Base-by-base conservation (phyloP, 1,284 basidiomycete species). In the Ganoderma leucocontextum region DNA sequence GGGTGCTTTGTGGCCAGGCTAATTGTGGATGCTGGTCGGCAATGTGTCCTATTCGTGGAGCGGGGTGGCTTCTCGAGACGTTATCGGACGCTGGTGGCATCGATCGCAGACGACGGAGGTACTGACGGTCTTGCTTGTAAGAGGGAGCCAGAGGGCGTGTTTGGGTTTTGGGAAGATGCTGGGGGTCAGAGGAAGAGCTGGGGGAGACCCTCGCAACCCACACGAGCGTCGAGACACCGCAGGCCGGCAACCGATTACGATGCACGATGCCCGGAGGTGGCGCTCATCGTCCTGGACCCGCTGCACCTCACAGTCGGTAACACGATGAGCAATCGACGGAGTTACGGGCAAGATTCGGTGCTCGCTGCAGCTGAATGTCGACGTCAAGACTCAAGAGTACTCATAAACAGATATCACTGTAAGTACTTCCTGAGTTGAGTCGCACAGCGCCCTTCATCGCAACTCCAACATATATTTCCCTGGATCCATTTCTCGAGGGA, bases 41-140 rank as follows among this genome's bases (percentile, higher is more conserved):
- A 8, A 35, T 10, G 44, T 10, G 44, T 38, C 36, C 33, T 29
- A 53, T 25, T 33, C 39, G 70, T 71, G 70, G 70, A 63, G 67
- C 60, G 59, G 70, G 70, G 70, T 62, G 42, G 63, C 70, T 71
- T 71, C 70, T 68, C 38, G 29, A 42, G 52, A 42, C 39, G 64
- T 64, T 71, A 71, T 71, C 70, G 70, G 65, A 71, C 70, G 70
- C 65, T 53, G 59, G 64, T 59, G 33, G 39, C 52, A 55, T 59
- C 42, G 57, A 67, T 63, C 58, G 63, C 39, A 38, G 42, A 22
- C 47, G 12, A 52, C 12, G 19, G 44, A 10, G 47, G 29, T 47
- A 15, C 42, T 8, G n/a, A 60, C 9, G 38, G 13, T 17, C 12
- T 42, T 22, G 47, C 22, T 52, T 55, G 29, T 2, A 7, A 1